These are phyloP conservation scores for Endotrypanum monterogeii DNA, from an alignment of 208 protist species.

Conservation along the genomic window DNA sequence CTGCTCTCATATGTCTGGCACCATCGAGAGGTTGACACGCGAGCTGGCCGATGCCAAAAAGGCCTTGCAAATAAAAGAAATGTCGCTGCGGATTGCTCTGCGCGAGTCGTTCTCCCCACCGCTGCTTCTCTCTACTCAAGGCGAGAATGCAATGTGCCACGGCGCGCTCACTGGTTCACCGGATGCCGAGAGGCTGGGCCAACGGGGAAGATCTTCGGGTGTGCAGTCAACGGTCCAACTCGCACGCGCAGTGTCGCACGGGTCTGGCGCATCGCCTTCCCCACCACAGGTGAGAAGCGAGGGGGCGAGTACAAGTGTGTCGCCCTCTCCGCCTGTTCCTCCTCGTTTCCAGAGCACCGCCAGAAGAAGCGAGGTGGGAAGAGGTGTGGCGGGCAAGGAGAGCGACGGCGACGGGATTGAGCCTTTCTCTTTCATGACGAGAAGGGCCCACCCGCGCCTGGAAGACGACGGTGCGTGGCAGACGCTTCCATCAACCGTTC, in stretches of 20 bases:
- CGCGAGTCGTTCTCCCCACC: slow-evolving; percentile 25
- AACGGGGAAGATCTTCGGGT: not conserved
- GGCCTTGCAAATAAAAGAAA: slow-evolving; percentile 42
- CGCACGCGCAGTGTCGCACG: not conserved
- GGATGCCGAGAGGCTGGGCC: not conserved
- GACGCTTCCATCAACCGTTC: slow-evolving; percentile 11
- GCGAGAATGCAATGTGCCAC: not conserved
- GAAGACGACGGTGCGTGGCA: slow-evolving; percentile 24
- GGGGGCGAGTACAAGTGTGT: not conserved
- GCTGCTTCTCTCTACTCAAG: not conserved
- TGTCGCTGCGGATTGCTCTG: slow-evolving; percentile 50
- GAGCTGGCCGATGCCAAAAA: slow-evolving; percentile 29
- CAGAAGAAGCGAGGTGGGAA: not conserved
- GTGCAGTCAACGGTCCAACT: slow-evolving; percentile 2
- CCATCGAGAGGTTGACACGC: slow-evolving; percentile 16
- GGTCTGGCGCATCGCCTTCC: not conserved
- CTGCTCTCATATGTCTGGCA: slow-evolving; percentile 22
- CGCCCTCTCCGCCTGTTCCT: slow-evolving; percentile 7
- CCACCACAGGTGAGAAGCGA: not conserved
- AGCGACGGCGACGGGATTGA: not conserved
- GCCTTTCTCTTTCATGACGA: not conserved
- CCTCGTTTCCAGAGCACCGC: not conserved
- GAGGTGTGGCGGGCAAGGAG: not conserved
- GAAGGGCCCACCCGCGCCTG: not conserved
- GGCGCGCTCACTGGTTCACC: not conserved